Evolutionary conservation across 805 yeast species (phyloP).

Genomic region (Ascoidea tarda): DNA sequence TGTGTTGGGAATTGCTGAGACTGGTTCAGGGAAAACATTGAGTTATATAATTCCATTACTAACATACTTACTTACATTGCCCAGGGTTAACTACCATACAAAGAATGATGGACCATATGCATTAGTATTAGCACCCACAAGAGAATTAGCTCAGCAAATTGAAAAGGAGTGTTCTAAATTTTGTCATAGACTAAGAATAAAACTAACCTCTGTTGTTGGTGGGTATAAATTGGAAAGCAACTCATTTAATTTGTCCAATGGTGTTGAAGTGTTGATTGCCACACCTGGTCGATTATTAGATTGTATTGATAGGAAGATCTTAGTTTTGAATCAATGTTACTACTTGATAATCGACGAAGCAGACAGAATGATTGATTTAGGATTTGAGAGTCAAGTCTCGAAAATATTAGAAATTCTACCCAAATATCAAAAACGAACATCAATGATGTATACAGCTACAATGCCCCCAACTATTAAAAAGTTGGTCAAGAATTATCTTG

Average conservation of each 20-base stretch:
- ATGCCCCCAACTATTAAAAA: slow-evolving; percentile 64
- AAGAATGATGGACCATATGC: slow-evolving; percentile 53
- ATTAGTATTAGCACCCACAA: slow-evolving; percentile 76
- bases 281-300: slow-evolving; percentile 91
- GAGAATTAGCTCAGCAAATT: slow-evolving; percentile 88
- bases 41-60: slow-evolving; percentile 69
- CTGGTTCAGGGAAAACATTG: slow-evolving; percentile 93
- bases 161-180: slow-evolving; percentile 49
- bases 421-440: slow-evolving; percentile 28
- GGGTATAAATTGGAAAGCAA: slow-evolving; percentile 80
- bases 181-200: slow-evolving; percentile 21
- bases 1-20: slow-evolving; percentile 82
- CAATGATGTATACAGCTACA: slow-evolving; percentile 93
- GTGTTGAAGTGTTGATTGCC: slow-evolving; percentile 74
- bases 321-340: slow-evolving; percentile 45
- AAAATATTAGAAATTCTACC: slow-evolving; percentile 47
- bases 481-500: slow-evolving; percentile 48
- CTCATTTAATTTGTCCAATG: slow-evolving; percentile 38
- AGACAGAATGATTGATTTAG: slow-evolving; percentile 90
- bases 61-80: slow-evolving; percentile 33
- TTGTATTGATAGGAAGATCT: slow-evolving; percentile 51
- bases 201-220: slow-evolving; percentile 64
- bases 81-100: slow-evolving; percentile 21
- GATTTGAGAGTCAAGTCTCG: slow-evolving; percentile 72
- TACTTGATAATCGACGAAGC: slow-evolving; percentile 85